Evolutionary conservation across 768 basidiomycete genomes (phyloP), one percentile per base, ranked within the genome.

Genomic region (Dentipellis fragilis): DNA sequence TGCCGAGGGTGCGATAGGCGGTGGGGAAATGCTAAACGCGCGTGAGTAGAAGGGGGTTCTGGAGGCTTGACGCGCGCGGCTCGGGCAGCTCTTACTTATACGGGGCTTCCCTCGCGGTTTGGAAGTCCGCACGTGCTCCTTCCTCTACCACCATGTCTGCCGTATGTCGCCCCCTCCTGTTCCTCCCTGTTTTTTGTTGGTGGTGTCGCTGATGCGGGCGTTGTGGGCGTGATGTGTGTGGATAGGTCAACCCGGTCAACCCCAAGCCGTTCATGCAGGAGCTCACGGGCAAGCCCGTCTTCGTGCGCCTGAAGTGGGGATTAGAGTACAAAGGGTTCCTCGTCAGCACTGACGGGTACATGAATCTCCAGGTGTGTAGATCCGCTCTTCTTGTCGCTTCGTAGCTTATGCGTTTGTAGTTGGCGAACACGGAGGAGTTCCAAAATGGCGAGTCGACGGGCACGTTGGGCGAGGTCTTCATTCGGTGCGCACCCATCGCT

Each of bases 221-320:
- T 55, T 19, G 3, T 3, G 29, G 6, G 6, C 29, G 29, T 29
- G 29, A 29, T 29, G 35, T n/a, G 23, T 10, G 3, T 10, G 42
- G 37, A 14, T 68, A 89, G 86, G 85, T 89, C 66, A 83, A 84
- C 65, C 94, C 94, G 62, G 92, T 98, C 65, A 99, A 99, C 73
- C 96, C 96, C 19, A 98, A 98, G 74, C 96, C 96, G 6, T 98
- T 98, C 76, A 80, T 99, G 66, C 93, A 97, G 74, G 94, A 96
- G 69, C 84, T 98, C 62, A 97, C 96, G 23, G 96, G 96, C 60
- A 97, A 99, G 76, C 86, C 88, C 39, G 91, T 98, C 47, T 89
- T 84, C 66, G 96, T 98, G 59, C 83, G 84, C 58, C 81, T 99
- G 66, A 99, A 99, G 75, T 99, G 96, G 96, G 96, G 96, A 59